Conservation (phyloP, 73 alveolate species). For the Paramecium primaurelia region DNA sequence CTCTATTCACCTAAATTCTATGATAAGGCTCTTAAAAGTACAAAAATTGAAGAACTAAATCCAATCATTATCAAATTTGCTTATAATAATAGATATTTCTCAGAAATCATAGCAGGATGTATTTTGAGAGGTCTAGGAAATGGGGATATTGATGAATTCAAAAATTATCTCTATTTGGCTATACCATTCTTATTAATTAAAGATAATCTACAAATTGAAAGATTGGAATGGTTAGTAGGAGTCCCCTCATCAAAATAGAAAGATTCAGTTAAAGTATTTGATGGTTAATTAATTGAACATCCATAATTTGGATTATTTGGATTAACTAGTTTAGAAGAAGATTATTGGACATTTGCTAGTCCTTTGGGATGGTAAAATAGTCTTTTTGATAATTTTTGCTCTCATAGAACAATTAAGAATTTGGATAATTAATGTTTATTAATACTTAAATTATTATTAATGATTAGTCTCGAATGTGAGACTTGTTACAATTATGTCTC, state of each 20-base stretch:
- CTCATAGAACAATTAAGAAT: background rate
- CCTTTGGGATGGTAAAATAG: constrained; percentile 24
- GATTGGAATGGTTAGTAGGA: constrained; percentile 33
- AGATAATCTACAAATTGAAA: background rate
- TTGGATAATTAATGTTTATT: background rate
- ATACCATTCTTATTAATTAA: background rate
- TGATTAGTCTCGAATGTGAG: background rate
- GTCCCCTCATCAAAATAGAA: background rate
- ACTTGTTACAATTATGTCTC: background rate
- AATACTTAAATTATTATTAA: background rate
- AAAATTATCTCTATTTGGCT: background rate
- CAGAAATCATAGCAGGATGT: constrained; percentile 19
- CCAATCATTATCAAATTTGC: background rate
- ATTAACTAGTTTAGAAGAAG: constrained; percentile 3
- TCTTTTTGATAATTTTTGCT: background rate
- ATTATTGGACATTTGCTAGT: background rate
- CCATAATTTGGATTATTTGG: constrained; percentile 31
- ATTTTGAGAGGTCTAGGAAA: background rate
- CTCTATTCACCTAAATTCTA: background rate
- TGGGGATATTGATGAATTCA: background rate
- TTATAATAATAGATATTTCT: background rate
- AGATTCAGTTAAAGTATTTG: background rate
- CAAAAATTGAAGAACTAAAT: background rate
- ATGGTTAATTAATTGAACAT: background rate
- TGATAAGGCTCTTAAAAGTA: background rate